Conservation (phyloP, 2,329 filamentous ascomycete genomes). For the Capronia epimyces region DNA sequence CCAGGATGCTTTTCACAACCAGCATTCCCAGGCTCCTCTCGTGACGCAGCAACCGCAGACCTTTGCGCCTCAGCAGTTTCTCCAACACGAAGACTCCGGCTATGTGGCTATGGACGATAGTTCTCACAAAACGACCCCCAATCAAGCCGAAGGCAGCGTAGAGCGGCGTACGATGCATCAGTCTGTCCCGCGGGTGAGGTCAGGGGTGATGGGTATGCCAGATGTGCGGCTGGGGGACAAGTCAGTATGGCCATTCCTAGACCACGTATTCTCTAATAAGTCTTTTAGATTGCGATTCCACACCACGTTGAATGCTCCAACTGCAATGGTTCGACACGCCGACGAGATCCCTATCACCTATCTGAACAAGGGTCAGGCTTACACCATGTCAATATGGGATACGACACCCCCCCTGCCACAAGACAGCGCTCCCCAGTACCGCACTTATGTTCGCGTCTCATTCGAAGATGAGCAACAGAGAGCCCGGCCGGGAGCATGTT, state of each 20-base stretch:
- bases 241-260: conserved; percentile 30
- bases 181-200: conserved; percentile 34
- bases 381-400: conserved; percentile 78
- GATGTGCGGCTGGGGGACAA: conserved; percentile 49
- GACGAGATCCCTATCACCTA: conserved; percentile 97
- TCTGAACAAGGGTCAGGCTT: conserved; percentile 94
- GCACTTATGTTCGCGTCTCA: conserved; percentile 89
- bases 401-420: conserved; percentile 59
- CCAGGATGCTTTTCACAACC: conserved; percentile 23
- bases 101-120: conserved; percentile 72
- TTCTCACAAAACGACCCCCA: conserved; percentile 48
- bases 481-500: conserved; percentile 72
- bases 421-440: conserved; percentile 58
- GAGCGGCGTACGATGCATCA: conserved; percentile 20
- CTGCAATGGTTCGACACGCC: conserved; percentile 85
- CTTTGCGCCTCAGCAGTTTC: conserved; percentile 52
- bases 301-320: conserved; percentile 84
- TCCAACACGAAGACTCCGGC: conserved; percentile 66
- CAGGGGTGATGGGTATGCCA: conserved; percentile 29
- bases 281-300: conserved; percentile 71
- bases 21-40: conserved; percentile 20
- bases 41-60: conserved; percentile 48
- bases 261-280: conserved; percentile 24
- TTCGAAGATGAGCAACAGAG: conserved; percentile 96
- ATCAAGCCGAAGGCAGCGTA: conserved; percentile 20